Evolutionary conservation across 2,329 filamentous ascomycete species (phyloP), one percentile per base, ranked within the genome.

Genomic region (Grosmannia serpens): DNA sequence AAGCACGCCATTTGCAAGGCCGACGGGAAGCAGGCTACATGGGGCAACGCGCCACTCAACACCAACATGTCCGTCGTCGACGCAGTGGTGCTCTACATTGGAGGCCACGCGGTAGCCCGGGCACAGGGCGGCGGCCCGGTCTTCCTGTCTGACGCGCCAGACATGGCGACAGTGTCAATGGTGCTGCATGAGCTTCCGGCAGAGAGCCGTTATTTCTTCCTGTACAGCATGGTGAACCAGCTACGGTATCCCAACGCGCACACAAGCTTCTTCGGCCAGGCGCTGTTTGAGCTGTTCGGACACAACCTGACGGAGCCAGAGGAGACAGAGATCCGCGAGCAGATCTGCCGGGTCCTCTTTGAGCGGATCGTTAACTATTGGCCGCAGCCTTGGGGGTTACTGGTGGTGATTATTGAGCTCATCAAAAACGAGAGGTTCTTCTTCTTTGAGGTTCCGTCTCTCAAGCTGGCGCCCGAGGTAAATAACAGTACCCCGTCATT

Each of bases 301-400:
- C 82, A 83, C 62, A 88, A 94, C 74, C 76, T 80, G 67, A 79
- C 73, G 69, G 85, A 87, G 65, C 84, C 87, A 20, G 88, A 94
- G 67, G 89, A 92, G 66, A 80, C 80, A 1, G 87, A 91, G 62
- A 85, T 96, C 53, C 88, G 92, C 41, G 88, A 97, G 74, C 89
- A 95, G 70, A 92, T 99, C 60, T 89, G 90, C 56, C 84, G 92
- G 53, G 85, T 96, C 27, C 76, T 99, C 52, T 78, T 96, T 44
- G 94, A 99, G 77, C 84, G 94, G 54, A 77, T 96, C 53, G 83
- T 95, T 60, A 88, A 90, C 26, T 90, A 89, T 70, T 90, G 91
- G 74, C 92, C 92, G 56, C 92, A 97, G 70, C 92, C 95, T 22
- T 97, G 92, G 92, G 95, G 95, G 15, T 76, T 99, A 50, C 86